Conservation (phyloP, 2,329 filamentous ascomycete genomes). For the Monilinia fructigena region DNA sequence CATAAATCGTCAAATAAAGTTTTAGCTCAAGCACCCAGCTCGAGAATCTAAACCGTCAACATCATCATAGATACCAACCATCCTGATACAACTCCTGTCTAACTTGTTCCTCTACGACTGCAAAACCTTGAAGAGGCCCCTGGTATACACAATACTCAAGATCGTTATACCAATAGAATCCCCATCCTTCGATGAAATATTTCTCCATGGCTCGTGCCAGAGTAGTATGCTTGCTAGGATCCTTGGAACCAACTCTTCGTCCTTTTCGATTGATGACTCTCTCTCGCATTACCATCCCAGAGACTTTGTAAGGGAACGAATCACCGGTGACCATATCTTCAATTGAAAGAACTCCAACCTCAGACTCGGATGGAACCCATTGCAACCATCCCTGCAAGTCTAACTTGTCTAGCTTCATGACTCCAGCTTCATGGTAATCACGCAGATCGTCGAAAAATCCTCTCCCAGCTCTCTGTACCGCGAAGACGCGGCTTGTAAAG, state of each 20-base stretch:
- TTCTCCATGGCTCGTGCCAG: neutral
- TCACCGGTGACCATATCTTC: neutral
- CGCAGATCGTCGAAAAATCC: neutral
- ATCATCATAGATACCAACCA: neutral
- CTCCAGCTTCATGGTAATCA: neutral
- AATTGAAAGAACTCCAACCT: too few species aligned
- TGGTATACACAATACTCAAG: neutral
- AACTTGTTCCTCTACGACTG: neutral
- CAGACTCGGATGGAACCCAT: neutral
- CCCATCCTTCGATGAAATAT: neutral
- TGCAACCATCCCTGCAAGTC: neutral
- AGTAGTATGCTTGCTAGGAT: neutral
- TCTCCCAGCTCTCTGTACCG: fast-evolving
- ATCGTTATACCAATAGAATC: neutral
- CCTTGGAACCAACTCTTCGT: fast-evolving
- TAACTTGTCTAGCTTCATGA: neutral
- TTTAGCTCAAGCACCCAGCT: neutral
- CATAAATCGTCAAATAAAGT: neutral
- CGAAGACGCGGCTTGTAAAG: neutral
- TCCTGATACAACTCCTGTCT: neutral
- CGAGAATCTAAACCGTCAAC: neutral
- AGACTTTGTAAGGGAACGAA: neutral
- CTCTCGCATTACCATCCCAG: neutral
- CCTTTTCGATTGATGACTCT: neutral
- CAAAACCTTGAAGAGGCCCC: neutral